Conservation (phyloP, 208 protist genomes). For the Porcisia deanei region DNA sequence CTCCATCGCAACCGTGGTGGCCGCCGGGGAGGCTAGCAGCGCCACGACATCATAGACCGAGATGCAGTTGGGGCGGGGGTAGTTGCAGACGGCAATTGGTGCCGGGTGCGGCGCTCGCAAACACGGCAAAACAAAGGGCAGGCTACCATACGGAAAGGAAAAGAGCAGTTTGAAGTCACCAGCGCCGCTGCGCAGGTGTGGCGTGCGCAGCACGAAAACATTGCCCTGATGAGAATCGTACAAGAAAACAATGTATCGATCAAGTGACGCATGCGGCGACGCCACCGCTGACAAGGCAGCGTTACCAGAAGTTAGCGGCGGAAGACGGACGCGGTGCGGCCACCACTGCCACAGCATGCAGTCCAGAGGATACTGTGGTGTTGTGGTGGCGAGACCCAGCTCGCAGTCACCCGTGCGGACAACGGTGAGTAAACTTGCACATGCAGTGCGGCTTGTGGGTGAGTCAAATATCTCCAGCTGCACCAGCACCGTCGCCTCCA, state of each 20-base stretch:
- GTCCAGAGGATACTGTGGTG: slow-evolving; percentile 33
- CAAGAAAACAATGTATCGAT: slow-evolving; percentile 56
- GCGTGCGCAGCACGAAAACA: slow-evolving; percentile 56
- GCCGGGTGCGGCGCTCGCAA: slow-evolving; percentile 46
- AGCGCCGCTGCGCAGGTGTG: slow-evolving; percentile 40
- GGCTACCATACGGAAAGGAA: slow-evolving; percentile 39
- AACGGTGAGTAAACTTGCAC: slow-evolving; percentile 17
- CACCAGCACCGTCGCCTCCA: slow-evolving; percentile 20
- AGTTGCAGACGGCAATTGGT: slow-evolving; percentile 71
- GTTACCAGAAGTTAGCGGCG: slow-evolving; percentile 38
- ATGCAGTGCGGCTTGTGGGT: background rate
- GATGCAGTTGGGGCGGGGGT: slow-evolving; percentile 50
- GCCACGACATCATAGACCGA: slow-evolving; percentile 52
- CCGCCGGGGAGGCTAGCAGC: slow-evolving; percentile 20
- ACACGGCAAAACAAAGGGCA: slow-evolving; percentile 64
- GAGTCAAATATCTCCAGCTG: slow-evolving; percentile 22
- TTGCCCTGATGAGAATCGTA: slow-evolving; percentile 39
- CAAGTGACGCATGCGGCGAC: slow-evolving; percentile 34
- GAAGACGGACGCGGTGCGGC: slow-evolving; percentile 57
- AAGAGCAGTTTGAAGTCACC: slow-evolving; percentile 56
- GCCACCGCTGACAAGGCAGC: slow-evolving; percentile 52
- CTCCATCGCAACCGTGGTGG: slow-evolving; percentile 10
- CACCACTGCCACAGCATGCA: slow-evolving; percentile 67
- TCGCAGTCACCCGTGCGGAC: slow-evolving; percentile 29
- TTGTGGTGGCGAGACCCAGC: slow-evolving; percentile 36